These are phyloP conservation scores for Endoconidiophora laricicola DNA, from an alignment of 2,329 filamentous ascomycete species.

Conservation along the genomic window DNA sequence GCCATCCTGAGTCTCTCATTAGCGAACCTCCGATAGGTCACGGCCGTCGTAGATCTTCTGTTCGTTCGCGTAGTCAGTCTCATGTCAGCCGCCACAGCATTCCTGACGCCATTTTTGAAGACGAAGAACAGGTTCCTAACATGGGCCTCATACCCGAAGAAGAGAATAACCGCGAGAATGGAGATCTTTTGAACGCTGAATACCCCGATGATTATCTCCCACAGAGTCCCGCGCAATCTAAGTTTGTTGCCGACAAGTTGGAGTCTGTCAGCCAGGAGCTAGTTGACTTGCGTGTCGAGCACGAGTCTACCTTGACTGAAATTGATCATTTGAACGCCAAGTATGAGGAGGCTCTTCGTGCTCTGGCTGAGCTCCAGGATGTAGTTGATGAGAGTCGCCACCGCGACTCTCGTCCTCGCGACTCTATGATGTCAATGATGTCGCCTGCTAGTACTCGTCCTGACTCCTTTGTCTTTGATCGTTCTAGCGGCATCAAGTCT, in stretches of 20 bases:
- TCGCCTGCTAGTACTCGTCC: slow-evolving; percentile 40
- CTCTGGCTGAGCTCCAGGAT: slow-evolving; percentile 73
- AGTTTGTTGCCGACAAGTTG: slow-evolving; percentile 80
- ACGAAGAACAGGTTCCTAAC: slow-evolving; percentile 28
- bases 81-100: slow-evolving; percentile 29
- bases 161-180: slow-evolving; percentile 11
- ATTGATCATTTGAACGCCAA: slow-evolving; percentile 70
- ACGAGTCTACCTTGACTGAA: slow-evolving; percentile 68
- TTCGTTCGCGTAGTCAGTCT: slow-evolving; percentile 19
- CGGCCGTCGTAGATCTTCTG: slow-evolving; percentile 24
- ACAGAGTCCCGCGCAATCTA: slow-evolving; percentile 62
- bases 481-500: slow-evolving; percentile 54
- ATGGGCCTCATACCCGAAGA: slow-evolving; percentile 15
- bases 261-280: slow-evolving; percentile 85
- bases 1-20: slow-evolving; percentile 17
- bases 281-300: slow-evolving; percentile 75
- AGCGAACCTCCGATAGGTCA: slow-evolving; percentile 4
- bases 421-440: slow-evolving; percentile 38
- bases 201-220: slow-evolving; percentile 27
- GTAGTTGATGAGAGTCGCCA: slow-evolving; percentile 64
- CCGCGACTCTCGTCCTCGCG: slow-evolving; percentile 31
- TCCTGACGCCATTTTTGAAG: slow-evolving; percentile 38
- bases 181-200: slow-evolving; percentile 8
- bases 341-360: slow-evolving; percentile 75
- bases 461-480: slow-evolving; percentile 73